Percentiles rank a stretch among this genome's conserved stretches.
These are phyloP conservation scores for Dimargaris xerosporica DNA, from an alignment of 192 early-diverging fungal species.

Conservation along the genomic window DNA sequence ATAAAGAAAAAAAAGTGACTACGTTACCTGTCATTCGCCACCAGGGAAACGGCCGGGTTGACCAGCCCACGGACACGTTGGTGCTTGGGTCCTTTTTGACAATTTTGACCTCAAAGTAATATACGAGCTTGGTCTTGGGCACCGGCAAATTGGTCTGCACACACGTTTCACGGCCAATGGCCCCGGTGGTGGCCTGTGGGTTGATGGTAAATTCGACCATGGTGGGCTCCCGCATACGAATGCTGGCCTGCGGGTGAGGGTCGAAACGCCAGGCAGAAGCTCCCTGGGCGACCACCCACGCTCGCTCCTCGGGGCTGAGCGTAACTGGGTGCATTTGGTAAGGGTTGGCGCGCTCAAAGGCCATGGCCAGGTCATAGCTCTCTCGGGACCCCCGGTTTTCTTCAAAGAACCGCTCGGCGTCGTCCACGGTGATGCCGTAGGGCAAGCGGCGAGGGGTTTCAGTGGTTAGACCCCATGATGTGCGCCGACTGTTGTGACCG, in stretches of 20 bases:
- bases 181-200: too few relatives aligned
- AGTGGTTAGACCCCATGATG: neutral
- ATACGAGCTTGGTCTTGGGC: conserved; percentile 11
- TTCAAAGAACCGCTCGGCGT: conserved; percentile 11
- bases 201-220: conserved; percentile 7
- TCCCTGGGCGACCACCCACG: conserved; percentile 11
- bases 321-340: neutral
- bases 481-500: neutral
- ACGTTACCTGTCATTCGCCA: conserved; percentile 9
- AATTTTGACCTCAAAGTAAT: conserved; percentile 11
- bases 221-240: conserved; percentile 1
- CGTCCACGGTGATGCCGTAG: conserved; percentile 10
- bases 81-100: conserved; percentile 10
- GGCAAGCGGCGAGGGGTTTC: neutral
- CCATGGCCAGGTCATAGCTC: conserved; percentile 10
- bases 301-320: conserved; percentile 7
- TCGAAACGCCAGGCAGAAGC: conserved; percentile 9
- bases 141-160: conserved; percentile 11
- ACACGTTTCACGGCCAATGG: conserved; percentile 1
- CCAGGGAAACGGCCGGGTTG: conserved; percentile 10
- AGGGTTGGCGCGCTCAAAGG: conserved; percentile 11
- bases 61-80: conserved; percentile 10
- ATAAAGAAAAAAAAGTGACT: too few relatives aligned
- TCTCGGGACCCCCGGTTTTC: conserved; percentile 3
- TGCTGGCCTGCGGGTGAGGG: neutral